phyloP scores from a whole-genome alignment of 768 basidiomycete species.

The Pisolithus albus region DNA sequence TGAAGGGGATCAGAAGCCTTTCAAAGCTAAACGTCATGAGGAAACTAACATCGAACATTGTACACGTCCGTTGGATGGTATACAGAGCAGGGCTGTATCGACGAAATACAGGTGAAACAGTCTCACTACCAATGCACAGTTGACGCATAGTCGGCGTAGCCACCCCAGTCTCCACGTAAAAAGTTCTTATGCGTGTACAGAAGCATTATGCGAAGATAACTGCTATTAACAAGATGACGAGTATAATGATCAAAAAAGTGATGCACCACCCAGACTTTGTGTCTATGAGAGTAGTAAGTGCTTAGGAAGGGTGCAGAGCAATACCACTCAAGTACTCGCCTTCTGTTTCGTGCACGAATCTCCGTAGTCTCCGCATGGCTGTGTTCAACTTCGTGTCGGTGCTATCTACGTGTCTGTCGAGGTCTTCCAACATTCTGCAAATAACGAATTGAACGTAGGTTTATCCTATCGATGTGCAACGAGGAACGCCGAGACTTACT shows the following conservation, averaged over 20 bases:
- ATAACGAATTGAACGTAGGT: background rate
- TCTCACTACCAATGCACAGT: no score
- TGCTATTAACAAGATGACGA: constrained; percentile 67
- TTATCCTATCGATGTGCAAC: background rate
- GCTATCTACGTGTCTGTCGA: constrained; percentile 65
- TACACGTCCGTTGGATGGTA: no score
- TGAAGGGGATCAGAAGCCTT: no score
- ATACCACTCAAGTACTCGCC: constrained; percentile 32
- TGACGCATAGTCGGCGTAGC: no score
- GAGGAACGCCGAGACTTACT: constrained; percentile 43
- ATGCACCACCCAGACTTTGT: constrained; percentile 90
- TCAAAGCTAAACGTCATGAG: no score
- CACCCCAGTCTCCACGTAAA: no score
- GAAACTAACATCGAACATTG: no score
- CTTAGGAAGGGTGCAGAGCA: background rate
- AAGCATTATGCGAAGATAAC: constrained; percentile 62
- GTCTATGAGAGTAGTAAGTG: constrained; percentile 36
- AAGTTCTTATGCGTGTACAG: background rate
- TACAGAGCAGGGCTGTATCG: no score
- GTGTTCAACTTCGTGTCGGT: constrained; percentile 58
- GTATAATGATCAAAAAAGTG: constrained; percentile 71
- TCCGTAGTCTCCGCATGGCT: constrained; percentile 64
- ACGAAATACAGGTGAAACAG: no score
- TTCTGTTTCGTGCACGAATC: constrained; percentile 82
- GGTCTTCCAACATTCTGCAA: constrained; percentile 69